Evolutionary conservation across 306 rosid species (phyloP), one percentile per base, ranked within the genome.

Genomic region (Cicer cuneatum): DNA sequence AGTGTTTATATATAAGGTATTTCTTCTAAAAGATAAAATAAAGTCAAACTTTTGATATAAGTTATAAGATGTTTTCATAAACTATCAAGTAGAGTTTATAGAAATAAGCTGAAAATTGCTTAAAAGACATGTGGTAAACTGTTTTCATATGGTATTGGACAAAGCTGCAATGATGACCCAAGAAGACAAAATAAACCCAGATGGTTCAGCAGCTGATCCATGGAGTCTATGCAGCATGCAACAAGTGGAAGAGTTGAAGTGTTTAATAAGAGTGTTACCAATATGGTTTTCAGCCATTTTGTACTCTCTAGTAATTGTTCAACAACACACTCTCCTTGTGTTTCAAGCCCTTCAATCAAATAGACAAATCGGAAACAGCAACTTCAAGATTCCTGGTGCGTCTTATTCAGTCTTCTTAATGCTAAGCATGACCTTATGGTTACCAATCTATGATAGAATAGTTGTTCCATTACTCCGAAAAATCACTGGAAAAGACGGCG

Each of bases 191-290:
- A 59, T 80, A 80, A 84, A 83, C 8, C 77, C 71, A 8, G 97
- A 93, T 79, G 97, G 97, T 52, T 89, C 96, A 41, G 78, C 94
- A 14, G 60, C 73, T 42, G 78, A 91, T 54, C 96, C 92, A 2
- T 93, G 98, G 98, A 83, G 73, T n/a, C 92, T 91, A 11, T 89
- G 91, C 85, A 80, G 86, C 56, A 57, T 83, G 43, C 98, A 93
- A 75, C 94, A 93, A 85, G 97, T 93, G 86, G 98, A 93, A 83
- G 97, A 91, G 80, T 75, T 82, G 70, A 93, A 93, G 66, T 88
- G 97, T 69, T 14, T 89, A 51, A 5, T 85, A 47, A 93, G 94
- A 81, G 88, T 89, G 6, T 54, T 93, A 10, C 98, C 98, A 13
- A 79, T 91, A 70, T 88, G 91, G 94, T 9, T 81, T 5, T 35